phyloP scores from a whole-genome alignment of 2,329 filamentous ascomycete genomes.

The Verticillium isaacii region DNA sequence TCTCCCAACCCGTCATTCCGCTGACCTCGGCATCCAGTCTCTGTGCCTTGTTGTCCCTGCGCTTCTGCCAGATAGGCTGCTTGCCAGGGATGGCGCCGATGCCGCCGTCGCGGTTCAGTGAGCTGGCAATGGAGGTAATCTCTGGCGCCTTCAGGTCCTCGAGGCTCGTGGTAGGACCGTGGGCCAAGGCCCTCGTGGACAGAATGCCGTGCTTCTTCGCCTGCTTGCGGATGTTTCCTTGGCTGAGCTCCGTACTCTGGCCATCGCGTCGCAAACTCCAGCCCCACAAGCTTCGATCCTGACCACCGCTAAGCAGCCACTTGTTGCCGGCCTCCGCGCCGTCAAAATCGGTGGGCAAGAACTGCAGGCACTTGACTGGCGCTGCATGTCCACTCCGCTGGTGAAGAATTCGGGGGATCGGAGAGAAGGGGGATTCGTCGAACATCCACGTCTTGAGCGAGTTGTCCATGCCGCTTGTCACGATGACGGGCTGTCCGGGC shows the following conservation, averaged over 20 bases:
- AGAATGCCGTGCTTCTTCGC: conserved; percentile 82
- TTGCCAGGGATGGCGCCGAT: conserved; percentile 80
- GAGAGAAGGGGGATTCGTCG: conserved; percentile 84
- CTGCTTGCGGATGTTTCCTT: conserved; percentile 82
- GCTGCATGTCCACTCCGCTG: conserved; percentile 84
- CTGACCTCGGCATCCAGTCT: conserved; percentile 63
- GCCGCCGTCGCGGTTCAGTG: conserved; percentile 88
- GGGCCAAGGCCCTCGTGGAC: conserved; percentile 48
- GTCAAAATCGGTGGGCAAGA: conserved; percentile 84
- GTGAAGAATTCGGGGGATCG: conserved; percentile 80
- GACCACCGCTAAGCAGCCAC: conserved; percentile 86
- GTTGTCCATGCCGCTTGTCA: conserved; percentile 91
- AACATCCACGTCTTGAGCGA: conserved; percentile 96
- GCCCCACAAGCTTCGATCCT: conserved; percentile 89
- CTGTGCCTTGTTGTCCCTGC: conserved; percentile 55
- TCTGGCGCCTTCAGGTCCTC: conserved; percentile 84
- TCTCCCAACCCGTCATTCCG: conserved; percentile 90
- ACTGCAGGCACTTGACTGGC: conserved; percentile 75
- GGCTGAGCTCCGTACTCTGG: conserved; percentile 88
- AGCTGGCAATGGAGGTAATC: conserved; percentile 87
- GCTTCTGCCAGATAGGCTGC: conserved; percentile 79
- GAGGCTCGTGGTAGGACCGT: conserved; percentile 59
- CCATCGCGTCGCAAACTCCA: conserved; percentile 94
- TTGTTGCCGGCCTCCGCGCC: conserved; percentile 85
- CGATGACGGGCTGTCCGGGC: conserved; percentile 78